Conservation (phyloP, 352 stramenopile genomes). For the Phytophthora colocasiae region DNA sequence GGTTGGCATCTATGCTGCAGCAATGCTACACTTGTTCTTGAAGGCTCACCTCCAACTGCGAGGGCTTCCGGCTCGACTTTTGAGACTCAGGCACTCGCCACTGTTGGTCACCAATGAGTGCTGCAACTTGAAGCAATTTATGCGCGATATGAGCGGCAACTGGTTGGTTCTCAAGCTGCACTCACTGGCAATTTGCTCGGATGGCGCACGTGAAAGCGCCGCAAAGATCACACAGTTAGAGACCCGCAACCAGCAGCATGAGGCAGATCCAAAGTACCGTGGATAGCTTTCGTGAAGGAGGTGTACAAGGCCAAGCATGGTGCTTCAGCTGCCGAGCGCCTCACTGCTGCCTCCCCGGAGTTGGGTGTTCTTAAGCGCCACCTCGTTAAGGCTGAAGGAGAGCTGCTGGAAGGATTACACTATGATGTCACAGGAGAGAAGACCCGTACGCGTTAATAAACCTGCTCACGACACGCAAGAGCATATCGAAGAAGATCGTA, state of each 20-base stretch:
- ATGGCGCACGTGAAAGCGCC: constrained; percentile 43
- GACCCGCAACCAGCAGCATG: constrained; percentile 35
- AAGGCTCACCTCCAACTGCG: constrained; percentile 6
- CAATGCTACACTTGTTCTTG: too few species aligned
- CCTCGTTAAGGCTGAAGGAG: too few species aligned
- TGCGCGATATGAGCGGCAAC: constrained; percentile 54
- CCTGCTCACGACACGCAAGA: too few species aligned
- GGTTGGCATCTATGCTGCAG: too few species aligned
- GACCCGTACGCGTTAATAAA: too few species aligned
- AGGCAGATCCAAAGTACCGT: too few species aligned
- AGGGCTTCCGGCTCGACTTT: constrained; percentile 20
- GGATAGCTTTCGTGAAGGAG: too few species aligned
- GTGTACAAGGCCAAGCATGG: constrained; percentile 73
- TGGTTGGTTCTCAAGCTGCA: constrained; percentile 55
- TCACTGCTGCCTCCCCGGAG: too few species aligned
- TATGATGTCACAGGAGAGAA: too few species aligned
- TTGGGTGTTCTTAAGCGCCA: too few species aligned
- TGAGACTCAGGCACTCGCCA: constrained; percentile 51
- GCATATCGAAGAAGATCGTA: constrained; percentile 50
- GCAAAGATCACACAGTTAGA: constrained; percentile 50
- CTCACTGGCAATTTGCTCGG: constrained; percentile 55
- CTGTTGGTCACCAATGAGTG: constrained; percentile 49
- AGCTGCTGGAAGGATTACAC: too few species aligned
- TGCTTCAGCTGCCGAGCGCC: constrained; percentile 20
- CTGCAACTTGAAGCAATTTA: constrained; percentile 53